phyloP scores from a whole-genome alignment of 2,329 filamentous ascomycete species.

The Aspergillus transmontanensis region DNA sequence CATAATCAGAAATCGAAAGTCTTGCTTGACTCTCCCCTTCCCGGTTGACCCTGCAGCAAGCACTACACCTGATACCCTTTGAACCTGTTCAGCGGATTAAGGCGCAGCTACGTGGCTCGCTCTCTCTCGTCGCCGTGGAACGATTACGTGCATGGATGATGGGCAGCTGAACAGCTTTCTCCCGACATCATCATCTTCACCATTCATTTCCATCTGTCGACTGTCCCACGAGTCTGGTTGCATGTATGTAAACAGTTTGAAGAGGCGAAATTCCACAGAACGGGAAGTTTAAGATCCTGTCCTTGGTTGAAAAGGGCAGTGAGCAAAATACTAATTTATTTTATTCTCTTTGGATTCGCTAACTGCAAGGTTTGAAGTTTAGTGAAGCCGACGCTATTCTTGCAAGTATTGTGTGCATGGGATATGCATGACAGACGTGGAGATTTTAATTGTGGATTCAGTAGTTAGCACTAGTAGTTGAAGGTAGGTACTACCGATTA shows the following conservation, averaged over 20 bases:
- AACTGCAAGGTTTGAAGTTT: not conserved
- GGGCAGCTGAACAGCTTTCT: constrained; percentile 24
- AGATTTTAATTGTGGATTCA: not conserved
- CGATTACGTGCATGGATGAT: constrained; percentile 23
- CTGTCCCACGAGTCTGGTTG: not conserved
- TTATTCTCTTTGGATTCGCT: not conserved
- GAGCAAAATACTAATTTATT: not conserved
- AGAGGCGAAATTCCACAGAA: not conserved
- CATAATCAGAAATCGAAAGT: not conserved
- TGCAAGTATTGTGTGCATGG: constrained; percentile 6
- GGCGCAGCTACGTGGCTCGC: constrained; percentile 27
- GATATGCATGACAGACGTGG: constrained; percentile 8
- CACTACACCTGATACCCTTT: constrained; percentile 18
- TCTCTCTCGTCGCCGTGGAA: constrained; percentile 23
- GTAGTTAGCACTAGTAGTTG: not conserved
- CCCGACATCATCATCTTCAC: not conserved
- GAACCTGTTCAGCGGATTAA: constrained; percentile 13
- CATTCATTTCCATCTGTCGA: not conserved
- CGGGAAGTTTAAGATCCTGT: constrained; percentile 3
- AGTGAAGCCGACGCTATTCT: not conserved
- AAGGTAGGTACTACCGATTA: not conserved
- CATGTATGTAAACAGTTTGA: not conserved
- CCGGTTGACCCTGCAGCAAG: constrained; percentile 18
- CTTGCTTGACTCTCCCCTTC: constrained; percentile 1
- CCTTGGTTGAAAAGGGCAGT: not conserved